Base-by-base conservation (phyloP, 1,284 basidiomycete genomes). In the Cutaneotrichosporon sp. region DNA sequence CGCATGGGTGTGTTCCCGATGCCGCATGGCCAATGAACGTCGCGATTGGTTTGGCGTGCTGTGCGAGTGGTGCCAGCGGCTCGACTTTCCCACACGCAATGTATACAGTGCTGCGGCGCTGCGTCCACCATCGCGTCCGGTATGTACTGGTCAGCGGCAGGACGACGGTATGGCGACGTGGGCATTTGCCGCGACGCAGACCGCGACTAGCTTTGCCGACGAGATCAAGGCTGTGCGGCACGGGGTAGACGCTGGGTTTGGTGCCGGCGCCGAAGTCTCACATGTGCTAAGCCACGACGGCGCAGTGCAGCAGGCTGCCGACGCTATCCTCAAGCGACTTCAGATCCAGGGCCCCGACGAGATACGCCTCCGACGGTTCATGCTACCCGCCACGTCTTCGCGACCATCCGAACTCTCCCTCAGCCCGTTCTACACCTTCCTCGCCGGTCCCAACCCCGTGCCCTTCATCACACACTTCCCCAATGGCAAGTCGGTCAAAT, bases 381-480 rank as follows among this genome's bases (percentile, higher is more conserved):
- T 51, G 17, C 47, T 56, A 26, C 39, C 49, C 5, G 43, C 52
- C 1, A 52, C 44, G 1, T 56, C 38, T 9, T 37, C 43, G 2
- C 47, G 48, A 4, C 22, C 38, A 1, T 46, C 60, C 7, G 67
- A 72, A 17, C 49, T 56, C 9, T 54, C 55, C 10, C 50, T 69
- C 8, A 68, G 64, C 1, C 66, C 65, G 1, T 70, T 72, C 59
- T 73, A 69, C 57, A 73, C 70, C 5, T 56, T 64, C 9, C 48
- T 60, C 7, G 54, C 46, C 30, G 65, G 70, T 13, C 55, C 65
- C 9, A 58, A 61, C 8, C 23, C 52, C 8, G 54, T 53, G 1
- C 51, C 60, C 0, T 14, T 33, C 10, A 51, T 69, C 23, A 40
- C 61, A 1, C 44, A 56, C 30, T 58, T 70, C 26, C 68, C 69